Evolutionary conservation across 208 protist genomes (phyloP), one percentile per base, ranked within the genome.

Genomic region (Histomonas meleagridis): DNA sequence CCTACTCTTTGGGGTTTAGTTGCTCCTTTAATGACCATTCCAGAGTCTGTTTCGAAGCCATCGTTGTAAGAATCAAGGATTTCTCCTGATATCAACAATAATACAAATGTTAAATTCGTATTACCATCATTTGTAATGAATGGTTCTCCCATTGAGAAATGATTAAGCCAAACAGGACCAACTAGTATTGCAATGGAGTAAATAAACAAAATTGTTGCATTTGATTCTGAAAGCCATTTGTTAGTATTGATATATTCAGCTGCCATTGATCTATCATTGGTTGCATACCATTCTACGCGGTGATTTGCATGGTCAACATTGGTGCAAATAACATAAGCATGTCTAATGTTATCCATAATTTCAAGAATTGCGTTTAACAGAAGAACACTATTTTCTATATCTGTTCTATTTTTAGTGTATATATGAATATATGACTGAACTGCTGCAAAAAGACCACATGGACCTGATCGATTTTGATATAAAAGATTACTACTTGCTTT

Each of bases 121-220:
- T 86, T 26, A 12, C 76, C 76, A 43, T 26, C 65, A 38, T 86
- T n/a, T 38, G 32, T 26, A 55, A 86, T 86, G 46, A 86, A 43
- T 3, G 18, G 76, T 57, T 86, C 76, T 32, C 46, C 18, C 51
- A 86, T 46, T 0, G 46, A 51, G 38, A 43, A 86, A 46, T 32
- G 55, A n/a, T 48, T 32, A 16, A 86, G 46, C 76, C 76, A 86
- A 2, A 86, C 76, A 28, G 76, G 76, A 32, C 76, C 76, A 86
- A 86, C n/a, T 18, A 86, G 46, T 32, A 86, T 86, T 12, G 55
- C 76, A 32, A 86, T 86, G 5, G 76, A 86, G 38, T 26, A 5
- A 3, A 28, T n/a, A 86, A 86, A 86, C 3, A 86, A 28, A 38
- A 86, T 1, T 55, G 76, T 55, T 38, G 76, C 76, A n/a, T 65